These are phyloP conservation scores for Zychaea mexicana DNA, from an alignment of 371 early-diverging fungal species.

Conservation along the genomic window DNA sequence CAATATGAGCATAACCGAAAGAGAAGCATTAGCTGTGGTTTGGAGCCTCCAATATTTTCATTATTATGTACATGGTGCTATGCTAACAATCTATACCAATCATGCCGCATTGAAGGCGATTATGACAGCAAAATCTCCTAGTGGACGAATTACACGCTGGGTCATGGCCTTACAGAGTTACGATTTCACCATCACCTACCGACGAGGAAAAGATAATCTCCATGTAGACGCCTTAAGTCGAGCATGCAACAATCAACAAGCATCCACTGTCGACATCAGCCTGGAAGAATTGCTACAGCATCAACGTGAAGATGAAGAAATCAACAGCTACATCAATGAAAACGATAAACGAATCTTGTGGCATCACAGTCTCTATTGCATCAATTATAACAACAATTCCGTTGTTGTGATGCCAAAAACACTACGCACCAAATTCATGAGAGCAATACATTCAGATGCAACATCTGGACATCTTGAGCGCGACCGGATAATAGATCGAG, in stretches of 20 bases:
- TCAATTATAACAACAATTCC: neutral
- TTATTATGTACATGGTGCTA: neutral
- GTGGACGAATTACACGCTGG: neutral
- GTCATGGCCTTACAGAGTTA: neutral
- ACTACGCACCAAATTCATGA: neutral
- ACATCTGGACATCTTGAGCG: constrained; percentile 15
- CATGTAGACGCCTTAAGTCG: neutral
- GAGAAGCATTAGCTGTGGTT: neutral
- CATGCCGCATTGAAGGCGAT: neutral
- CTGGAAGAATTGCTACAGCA: neutral
- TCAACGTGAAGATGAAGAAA: neutral
- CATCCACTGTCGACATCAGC: neutral
- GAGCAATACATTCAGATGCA: neutral
- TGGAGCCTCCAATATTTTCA: constrained; percentile 1
- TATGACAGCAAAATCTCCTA: neutral
- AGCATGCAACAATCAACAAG: neutral
- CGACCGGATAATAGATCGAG: constrained; percentile 7
- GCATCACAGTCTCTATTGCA: neutral
- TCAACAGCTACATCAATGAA: neutral
- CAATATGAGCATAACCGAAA: neutral
- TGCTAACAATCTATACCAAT: neutral
- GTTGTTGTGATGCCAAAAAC: constrained; percentile 1
- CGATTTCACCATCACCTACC: neutral
- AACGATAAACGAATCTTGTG: neutral
- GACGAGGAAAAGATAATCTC: neutral